Conservation (phyloP, 2,329 filamentous ascomycete species). For the Cordyceps pruinosa region DNA sequence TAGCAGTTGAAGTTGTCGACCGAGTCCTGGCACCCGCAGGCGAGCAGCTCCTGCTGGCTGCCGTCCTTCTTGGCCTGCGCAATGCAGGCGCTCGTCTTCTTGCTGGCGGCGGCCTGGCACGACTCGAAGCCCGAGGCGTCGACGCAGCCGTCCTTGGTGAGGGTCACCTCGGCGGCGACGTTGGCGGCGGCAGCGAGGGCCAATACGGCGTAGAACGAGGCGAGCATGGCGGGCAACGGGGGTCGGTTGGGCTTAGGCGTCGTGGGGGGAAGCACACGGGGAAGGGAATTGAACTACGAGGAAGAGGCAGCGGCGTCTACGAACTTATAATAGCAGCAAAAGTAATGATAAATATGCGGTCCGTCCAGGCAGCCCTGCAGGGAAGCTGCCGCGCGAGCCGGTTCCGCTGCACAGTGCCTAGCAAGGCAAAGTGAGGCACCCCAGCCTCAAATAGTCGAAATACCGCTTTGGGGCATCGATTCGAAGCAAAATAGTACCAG, state of each 20-base stretch:
- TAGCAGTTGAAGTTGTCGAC: constrained; percentile 28
- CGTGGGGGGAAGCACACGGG: no score
- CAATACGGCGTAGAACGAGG: not conserved
- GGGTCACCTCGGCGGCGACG: constrained; percentile 22
- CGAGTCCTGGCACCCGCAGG: constrained; percentile 21
- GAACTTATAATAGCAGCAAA: no score
- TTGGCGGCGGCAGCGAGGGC: not conserved
- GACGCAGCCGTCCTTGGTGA: constrained; percentile 23
- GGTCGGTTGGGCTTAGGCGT: not conserved
- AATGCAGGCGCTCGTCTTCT: constrained; percentile 13
- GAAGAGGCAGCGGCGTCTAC: not conserved
- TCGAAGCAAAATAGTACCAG: not conserved
- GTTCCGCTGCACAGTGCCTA: not conserved
- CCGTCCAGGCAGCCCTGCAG: not conserved
- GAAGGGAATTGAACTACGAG: not conserved
- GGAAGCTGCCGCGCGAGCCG: not conserved
- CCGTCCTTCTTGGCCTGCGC: constrained; percentile 15
- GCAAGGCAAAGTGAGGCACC: not conserved
- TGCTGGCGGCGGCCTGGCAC: constrained; percentile 14
- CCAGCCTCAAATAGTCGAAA: not conserved
- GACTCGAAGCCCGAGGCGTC: constrained; percentile 18
- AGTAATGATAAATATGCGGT: no score
- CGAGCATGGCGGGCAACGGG: not conserved
- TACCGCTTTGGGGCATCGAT: not conserved
- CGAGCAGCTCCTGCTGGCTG: constrained; percentile 12